Conservation (phyloP, 176 grass and related monocot genomes). For the Bromus sterilis region DNA sequence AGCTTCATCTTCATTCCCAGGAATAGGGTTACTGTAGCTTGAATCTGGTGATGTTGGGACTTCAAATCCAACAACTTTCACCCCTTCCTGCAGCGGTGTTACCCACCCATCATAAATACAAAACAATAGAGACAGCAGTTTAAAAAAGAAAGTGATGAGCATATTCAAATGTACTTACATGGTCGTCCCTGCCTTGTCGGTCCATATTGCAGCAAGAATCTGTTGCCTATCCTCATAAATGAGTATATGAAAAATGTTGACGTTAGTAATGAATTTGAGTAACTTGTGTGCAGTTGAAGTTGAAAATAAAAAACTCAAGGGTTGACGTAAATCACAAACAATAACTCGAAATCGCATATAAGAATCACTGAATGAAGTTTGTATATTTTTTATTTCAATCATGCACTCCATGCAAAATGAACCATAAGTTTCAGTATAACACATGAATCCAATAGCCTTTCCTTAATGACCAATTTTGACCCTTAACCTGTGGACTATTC, state of each 20-base stretch:
- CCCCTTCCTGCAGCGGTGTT: slow-evolving; percentile 47
- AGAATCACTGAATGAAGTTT: too few species aligned
- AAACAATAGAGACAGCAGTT: not conserved
- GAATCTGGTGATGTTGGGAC: slow-evolving; percentile 80
- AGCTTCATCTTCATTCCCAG: slow-evolving; percentile 77
- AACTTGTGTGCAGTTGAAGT: not conserved
- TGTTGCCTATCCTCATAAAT: not conserved
- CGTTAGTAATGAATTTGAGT: slow-evolving; percentile 4
- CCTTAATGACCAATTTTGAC: not conserved
- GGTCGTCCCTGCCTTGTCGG: slow-evolving; percentile 28
- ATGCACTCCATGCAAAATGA: not conserved
- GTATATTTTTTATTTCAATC: not conserved
- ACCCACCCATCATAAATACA: not conserved
- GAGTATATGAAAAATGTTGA: not conserved
- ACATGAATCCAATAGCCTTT: too few species aligned
- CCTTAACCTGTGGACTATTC: not conserved
- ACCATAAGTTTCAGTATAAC: not conserved
- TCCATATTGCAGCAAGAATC: slow-evolving; percentile 34
- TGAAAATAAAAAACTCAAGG: slow-evolving; percentile 8
- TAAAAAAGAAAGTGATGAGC: not conserved
- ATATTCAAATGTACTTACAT: slow-evolving; percentile 41
- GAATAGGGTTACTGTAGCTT: slow-evolving; percentile 77
- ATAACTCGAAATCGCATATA: too few species aligned
- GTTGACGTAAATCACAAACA: not conserved
- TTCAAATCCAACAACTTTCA: slow-evolving; percentile 85